Evolutionary conservation across 192 early-diverging fungal species (phyloP).

Genomic region (Geranomyces variabilis): DNA sequence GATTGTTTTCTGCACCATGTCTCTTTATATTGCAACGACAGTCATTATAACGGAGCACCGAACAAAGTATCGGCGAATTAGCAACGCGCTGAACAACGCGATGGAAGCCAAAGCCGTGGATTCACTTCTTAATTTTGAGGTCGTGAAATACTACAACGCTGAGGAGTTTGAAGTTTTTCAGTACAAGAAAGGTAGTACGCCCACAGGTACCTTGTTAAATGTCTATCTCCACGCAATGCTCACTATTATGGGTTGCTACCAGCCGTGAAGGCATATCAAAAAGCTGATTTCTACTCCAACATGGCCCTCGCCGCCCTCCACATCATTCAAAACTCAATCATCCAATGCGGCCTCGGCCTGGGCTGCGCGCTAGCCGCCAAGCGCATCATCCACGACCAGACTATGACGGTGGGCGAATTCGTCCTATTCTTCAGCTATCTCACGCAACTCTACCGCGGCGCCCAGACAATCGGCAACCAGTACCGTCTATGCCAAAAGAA

Average conservation of each 20-base stretch:
- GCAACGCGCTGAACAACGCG: conserved; percentile 85
- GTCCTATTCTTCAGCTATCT: conserved; percentile 88
- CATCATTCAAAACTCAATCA: conserved; percentile 83
- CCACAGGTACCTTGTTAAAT: neutral
- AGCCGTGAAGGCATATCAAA: conserved; percentile 78
- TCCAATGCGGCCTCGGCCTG: conserved; percentile 78
- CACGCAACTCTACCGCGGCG: conserved; percentile 90
- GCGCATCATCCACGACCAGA: conserved; percentile 69
- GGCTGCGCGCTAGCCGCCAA: conserved; percentile 84
- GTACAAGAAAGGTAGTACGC: conserved; percentile 51
- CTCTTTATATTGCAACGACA: conserved; percentile 78
- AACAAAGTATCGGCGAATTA: conserved; percentile 72
- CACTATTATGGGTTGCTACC: conserved; percentile 23
- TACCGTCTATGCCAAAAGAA: conserved; percentile 78
- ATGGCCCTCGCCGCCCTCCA: conserved; percentile 80
- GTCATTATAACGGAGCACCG: conserved; percentile 77
- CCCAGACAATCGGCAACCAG: conserved; percentile 67
- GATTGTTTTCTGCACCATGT: conserved; percentile 89
- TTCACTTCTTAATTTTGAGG: conserved; percentile 97
- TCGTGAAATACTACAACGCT: conserved; percentile 96
- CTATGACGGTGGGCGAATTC: conserved; percentile 81
- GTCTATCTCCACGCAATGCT: neutral
- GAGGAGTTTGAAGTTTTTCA: conserved; percentile 84
- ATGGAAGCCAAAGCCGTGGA: conserved; percentile 79
- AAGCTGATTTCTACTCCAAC: conserved; percentile 81